Evolutionary conservation across 345 rosid genomes (phyloP), one percentile per base, ranked within the genome.

Genomic region (Euclidium syriacum): DNA sequence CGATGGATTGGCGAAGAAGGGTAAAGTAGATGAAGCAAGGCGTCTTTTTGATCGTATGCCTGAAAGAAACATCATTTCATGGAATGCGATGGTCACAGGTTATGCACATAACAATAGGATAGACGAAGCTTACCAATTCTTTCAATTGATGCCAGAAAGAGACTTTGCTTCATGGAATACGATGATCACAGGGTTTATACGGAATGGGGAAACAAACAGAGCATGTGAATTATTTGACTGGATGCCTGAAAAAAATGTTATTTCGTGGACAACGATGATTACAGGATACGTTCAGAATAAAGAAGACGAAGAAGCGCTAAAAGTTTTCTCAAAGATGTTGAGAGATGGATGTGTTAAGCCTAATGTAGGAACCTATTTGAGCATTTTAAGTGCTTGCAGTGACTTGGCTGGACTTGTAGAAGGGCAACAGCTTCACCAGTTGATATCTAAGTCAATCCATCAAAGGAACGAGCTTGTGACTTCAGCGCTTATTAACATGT

Each of bases 71-170:
- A 59, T 77, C 16, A 80, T 80, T 27, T 78, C 88, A 0, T 83
- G 85, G 83, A 81, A 83, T 7, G 80, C 85, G 5, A 79, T 83
- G 86, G 64, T 83, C 58, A 81, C 77, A 11, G 89, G 84, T 9
- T 81, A 79, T 63, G 71, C 84, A 2, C 74, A 75, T 56, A 79
- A 77, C 61, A 66, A 25, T 59, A 77, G 79, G 52, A 25, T 74
- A n/a, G 57, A 20, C 32, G 84, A 79, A 63, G 84, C 89, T 53
- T 67, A 73, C 40, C 73, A 68, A 18, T 55, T 81, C 52, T 83
- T 81, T 53, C 53, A 68, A 59, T 56, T 39, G 51, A 81, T 83
- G 81, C 82, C 82, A 0, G 67, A 77, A 40, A 73, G 81, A 63
- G 72, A 83, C 27, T 17, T 75, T 23, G 62, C 81, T 2, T 83